Evolutionary conservation across 164 flowering plant genomes (phyloP), one percentile per base, ranked within the genome.

Genomic region (Akebia trifoliata): DNA sequence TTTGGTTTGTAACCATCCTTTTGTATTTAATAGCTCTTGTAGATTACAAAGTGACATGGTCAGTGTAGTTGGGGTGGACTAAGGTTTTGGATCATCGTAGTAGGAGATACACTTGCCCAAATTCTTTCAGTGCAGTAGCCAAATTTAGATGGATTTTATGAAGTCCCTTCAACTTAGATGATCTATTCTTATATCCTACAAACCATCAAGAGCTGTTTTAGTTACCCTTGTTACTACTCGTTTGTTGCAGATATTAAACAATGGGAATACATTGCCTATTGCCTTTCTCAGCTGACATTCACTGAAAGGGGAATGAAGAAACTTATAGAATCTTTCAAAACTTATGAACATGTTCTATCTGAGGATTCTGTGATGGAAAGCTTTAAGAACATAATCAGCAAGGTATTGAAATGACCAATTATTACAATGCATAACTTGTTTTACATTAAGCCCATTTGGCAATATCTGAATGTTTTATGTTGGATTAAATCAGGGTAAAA

Each of bases 241-340:
- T 44, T 51, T 70, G 42, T 25, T 76, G 76, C 91, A 94, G 99
- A 90, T 79, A 22, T 54, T 38, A 83, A 69, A 64, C 97, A 90
- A 40, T 94, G 97, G 95, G 91, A 90, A 69, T 72, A 68, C 57
- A 78, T 94, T 52, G 77, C 99, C 24, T 90, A 90, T 69, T 94
- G 95, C 65, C 91, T 94, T 36, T 87, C 99, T 67, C 96, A 86
- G 77, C 76, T 94, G 61, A 57, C 93, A 25, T 87, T 86, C 71
- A 90, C 97, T 56, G 99, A 94, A 65, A 90, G 80, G 72, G 97
- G 97, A 61, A 78, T 86, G 61, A 94, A 71, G 71, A 90, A 81
- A 81, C 84, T 94, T 35, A 85, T 90, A 34, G 99, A 94, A 40
- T 79, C 76, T 20, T 90, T 90, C 56, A 94, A 94, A 67, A 60